phyloP scores from a whole-genome alignment of 805 yeast genomes.

The Kodamaea neixiangensis region DNA sequence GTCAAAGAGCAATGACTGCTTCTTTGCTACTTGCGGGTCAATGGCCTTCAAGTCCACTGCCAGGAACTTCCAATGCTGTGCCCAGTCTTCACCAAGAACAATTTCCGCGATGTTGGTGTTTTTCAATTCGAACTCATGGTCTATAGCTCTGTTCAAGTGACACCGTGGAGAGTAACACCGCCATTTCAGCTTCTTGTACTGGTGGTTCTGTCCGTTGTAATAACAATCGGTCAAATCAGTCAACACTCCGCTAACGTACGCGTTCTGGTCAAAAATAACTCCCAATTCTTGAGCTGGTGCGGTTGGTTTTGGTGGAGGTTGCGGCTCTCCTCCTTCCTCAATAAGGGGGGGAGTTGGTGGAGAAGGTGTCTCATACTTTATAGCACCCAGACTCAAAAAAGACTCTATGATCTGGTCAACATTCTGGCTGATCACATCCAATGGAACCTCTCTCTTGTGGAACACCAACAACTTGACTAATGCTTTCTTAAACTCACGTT shows the following conservation, averaged over 20 bases:
- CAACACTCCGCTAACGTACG: slow-evolving; percentile 40
- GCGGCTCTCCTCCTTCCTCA: neutral
- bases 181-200: slow-evolving; percentile 17
- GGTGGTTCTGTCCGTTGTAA: slow-evolving; percentile 27
- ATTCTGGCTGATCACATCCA: slow-evolving; percentile 51
- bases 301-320: neutral
- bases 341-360: neutral
- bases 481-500: slow-evolving; percentile 53
- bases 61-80: slow-evolving; percentile 63
- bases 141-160: slow-evolving; percentile 29
- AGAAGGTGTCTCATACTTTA: slow-evolving; percentile 27
- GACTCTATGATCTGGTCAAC: slow-evolving; percentile 50
- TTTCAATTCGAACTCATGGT: slow-evolving; percentile 24
- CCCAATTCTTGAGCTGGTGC: slow-evolving; percentile 9
- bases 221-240: slow-evolving; percentile 50
- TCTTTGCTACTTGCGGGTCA: slow-evolving; percentile 54
- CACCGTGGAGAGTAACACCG: slow-evolving; percentile 39
- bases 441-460: slow-evolving; percentile 50
- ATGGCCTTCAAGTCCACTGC: slow-evolving; percentile 54
- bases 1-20: slow-evolving; percentile 77
- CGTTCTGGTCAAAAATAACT: slow-evolving; percentile 19
- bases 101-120: slow-evolving; percentile 23
- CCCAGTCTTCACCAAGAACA: slow-evolving; percentile 55
- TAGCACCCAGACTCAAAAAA: slow-evolving; percentile 43
- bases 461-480: slow-evolving; percentile 52